phyloP scores from a whole-genome alignment of 768 basidiomycete species.

The Agaricus blazei region DNA sequence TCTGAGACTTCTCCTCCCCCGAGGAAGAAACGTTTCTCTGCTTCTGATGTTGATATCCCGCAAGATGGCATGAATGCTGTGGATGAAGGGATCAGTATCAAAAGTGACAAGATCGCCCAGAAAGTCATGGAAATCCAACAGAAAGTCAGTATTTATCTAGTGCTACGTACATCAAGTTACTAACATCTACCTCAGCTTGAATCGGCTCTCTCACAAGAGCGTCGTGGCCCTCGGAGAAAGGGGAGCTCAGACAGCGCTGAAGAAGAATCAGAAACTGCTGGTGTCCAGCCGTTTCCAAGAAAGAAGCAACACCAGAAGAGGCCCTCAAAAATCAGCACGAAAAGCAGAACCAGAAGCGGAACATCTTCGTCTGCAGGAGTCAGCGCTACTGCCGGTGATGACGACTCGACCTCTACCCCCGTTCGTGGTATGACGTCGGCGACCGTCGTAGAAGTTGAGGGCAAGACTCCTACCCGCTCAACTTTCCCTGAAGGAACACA shows the following conservation, averaged over 20 bases:
- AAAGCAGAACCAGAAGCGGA: constrained; percentile 49
- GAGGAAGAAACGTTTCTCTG: constrained; percentile 79
- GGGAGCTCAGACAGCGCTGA: constrained; percentile 42
- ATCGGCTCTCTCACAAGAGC: constrained; percentile 60
- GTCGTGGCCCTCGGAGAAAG: constrained; percentile 22
- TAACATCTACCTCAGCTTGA: constrained; percentile 50
- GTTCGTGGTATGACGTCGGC: constrained; percentile 14
- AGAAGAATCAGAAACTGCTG: constrained; percentile 40
- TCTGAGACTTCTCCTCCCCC: constrained; percentile 31
- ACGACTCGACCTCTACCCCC: constrained; percentile 8
- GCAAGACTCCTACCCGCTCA: constrained; percentile 36
- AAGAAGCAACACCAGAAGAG: constrained; percentile 18
- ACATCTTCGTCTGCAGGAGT: constrained; percentile 54
- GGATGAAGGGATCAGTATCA: constrained; percentile 78
- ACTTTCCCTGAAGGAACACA: constrained; percentile 32
- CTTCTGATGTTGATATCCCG: constrained; percentile 52
- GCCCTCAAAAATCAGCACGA: constrained; percentile 26
- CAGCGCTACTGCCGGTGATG: constrained; percentile 19
- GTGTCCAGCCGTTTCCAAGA: constrained; percentile 33
- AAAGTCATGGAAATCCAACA: constrained; percentile 88
- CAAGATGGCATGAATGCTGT: constrained; percentile 85
- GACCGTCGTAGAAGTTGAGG: constrained; percentile 25
- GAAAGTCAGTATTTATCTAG: constrained; percentile 52
- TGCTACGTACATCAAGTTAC: constrained; percentile 8
- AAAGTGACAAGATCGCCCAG: constrained; percentile 83